phyloP scores from a whole-genome alignment of 164 flowering plant genomes.

The Buxus sempervirens region DNA sequence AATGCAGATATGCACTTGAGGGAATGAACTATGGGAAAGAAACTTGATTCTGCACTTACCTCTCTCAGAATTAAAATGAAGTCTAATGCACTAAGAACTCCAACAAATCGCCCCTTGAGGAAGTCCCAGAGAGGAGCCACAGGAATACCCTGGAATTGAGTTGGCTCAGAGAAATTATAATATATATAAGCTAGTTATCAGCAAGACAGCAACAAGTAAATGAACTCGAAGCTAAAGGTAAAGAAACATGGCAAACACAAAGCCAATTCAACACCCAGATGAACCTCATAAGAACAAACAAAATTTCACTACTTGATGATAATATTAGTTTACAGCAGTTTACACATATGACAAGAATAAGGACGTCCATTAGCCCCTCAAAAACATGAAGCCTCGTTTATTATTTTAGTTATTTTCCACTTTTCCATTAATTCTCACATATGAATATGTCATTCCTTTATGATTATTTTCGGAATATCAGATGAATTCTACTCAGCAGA shows the following conservation, averaged over 20 bases:
- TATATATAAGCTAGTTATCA: conserved; percentile 19
- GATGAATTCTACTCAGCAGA: neutral
- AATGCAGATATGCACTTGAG: neutral
- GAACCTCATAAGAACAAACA: neutral
- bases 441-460: neutral
- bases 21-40: neutral
- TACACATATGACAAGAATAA: neutral
- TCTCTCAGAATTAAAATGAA: conserved; percentile 84
- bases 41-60: conserved; percentile 39
- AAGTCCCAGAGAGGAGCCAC: conserved; percentile 92
- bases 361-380: neutral
- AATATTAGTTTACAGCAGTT: neutral
- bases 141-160: conserved; percentile 69
- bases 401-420: no score
- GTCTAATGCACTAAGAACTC: conserved; percentile 80
- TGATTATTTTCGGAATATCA: neutral
- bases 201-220: conserved; percentile 16
- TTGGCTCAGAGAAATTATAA: conserved; percentile 23
- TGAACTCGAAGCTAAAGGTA: conserved; percentile 1
- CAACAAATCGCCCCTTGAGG: conserved; percentile 70
- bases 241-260: neutral
- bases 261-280: neutral
- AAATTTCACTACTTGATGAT: neutral
- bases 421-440: no score
- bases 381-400: no score